Base-by-base conservation (phyloP, 116 monocot genomes). In the Cymodocea nodosa region DNA sequence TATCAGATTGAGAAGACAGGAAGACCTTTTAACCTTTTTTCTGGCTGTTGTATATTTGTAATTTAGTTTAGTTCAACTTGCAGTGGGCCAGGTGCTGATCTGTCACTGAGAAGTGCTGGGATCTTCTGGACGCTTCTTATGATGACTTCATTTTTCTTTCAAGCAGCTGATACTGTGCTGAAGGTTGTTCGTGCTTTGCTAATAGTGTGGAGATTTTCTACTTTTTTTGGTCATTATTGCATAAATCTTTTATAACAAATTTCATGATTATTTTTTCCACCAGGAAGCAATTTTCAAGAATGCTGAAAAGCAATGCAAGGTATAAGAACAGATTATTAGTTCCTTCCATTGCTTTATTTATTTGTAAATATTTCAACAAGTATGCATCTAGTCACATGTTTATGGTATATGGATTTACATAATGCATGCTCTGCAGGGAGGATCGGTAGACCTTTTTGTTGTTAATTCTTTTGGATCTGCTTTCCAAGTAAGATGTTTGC, bases 401-500 rank as follows among this genome's bases (percentile, higher is more conserved):
- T 56, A 56, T 22, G n/a, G 56, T 37, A 36, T 62, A 16, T 62
- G 37, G 7, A 18, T 40, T 1, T 62, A 16, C 60, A 62, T 37
- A 62, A 20, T 18, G n/a, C 63, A 11, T 15, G 15, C 39, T 37
- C 23, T 58, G 54, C 82, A 97, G 97, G 88, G 86, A 56, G 78
- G 84, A 64, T 80, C 90, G 17, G 64, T 98, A 71, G 98, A 98
- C 71, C 80, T 98, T 73, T 98, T 98, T 80, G 98, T 92, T 19
- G 82, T 98, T 50, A 92, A 92, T 73, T 98, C 98, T 30, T 89
- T 82, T 63, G 98, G 88, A 61, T 98, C 98, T 77, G 92, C 92
- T 67, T 98, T 86, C 59, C 98, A 98, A 77, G 98, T 98, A 82
- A 68, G 79, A 52, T 54, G 34, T 60, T 15, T 35, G 1, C 35